A percentile compares a stretch with the other conserved stretches of the same genome.
Conservation (phyloP, 306 rosid species). For the Fragaria vesca region DNA sequence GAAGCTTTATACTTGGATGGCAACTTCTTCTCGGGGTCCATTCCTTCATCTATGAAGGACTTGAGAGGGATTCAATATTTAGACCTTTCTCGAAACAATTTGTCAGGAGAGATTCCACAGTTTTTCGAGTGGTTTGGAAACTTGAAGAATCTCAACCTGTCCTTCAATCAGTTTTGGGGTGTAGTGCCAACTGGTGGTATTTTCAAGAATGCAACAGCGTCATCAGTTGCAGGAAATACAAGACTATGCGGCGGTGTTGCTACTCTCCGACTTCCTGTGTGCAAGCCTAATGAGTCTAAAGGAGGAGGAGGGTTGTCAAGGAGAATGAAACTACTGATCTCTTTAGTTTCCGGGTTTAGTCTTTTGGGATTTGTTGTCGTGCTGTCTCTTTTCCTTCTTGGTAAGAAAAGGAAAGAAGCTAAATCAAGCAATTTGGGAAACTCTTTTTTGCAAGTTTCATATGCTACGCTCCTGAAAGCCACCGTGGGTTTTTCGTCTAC, state of each 20-base stretch:
- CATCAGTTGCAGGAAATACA: neutral
- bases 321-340: neutral
- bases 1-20: neutral
- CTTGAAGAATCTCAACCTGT: neutral
- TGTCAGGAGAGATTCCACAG: neutral
- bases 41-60: neutral
- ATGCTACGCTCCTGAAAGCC: neutral
- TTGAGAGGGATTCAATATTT: neutral
- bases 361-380: neutral
- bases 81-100: neutral
- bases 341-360: neutral
- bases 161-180: neutral
- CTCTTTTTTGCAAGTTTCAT: neutral
- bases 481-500: neutral
- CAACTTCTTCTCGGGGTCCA: neutral
- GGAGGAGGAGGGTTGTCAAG: neutral
- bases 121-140: neutral
- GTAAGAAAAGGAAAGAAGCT: neutral
- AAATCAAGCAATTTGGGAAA: neutral
- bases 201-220: neutral
- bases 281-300: neutral
- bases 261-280: neutral
- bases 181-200: neutral
- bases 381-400: neutral
- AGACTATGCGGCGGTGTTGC: neutral